Base-by-base conservation (phyloP, 75 land plant species). In the Picea sitchensis region DNA sequence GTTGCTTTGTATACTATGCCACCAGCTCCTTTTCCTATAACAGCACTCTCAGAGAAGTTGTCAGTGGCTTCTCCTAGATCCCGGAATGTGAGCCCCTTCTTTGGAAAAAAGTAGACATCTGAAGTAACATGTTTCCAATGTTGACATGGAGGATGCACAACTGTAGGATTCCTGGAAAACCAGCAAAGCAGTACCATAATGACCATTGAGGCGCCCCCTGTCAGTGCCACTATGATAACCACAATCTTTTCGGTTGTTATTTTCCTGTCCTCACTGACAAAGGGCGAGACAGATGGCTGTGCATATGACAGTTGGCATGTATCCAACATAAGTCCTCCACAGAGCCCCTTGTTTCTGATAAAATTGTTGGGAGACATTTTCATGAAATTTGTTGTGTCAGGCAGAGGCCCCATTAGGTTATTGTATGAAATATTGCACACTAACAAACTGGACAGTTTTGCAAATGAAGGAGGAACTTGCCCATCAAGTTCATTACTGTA, bases 1-100 rank as follows among this genome's bases (percentile, higher is more conserved):
- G 76, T 79, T 20, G 96, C 96, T 80, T 84, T 95, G 76, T 95
- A 95, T 26, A 95, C 98, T 58, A 92, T 92, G 15, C 98, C 96
- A 83, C 88, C 89, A 58, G 92, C 96, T 32, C 98, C 98, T 58
- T 84, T 88, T 65, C 96, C 98, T 56, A 95, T 85, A 4, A 92
- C 81, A 80, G 63, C 81, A 59, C 78, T 65, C 3, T 83, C 92
- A 76, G 91, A 82, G 75, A 93, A 95, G 65, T 95, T 91, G 14
- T 90, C 80, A 2, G 98, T 95, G 51, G 92, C 96, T 34, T 83
- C 87, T 41, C 84, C 84, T 15, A 95, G 81, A 76, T 91, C 92
- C 41, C 84, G 87, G 79, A 79, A 93, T 65, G 89, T 85, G 79
- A 95, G 87, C 0, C 87, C 89, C 56, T 86, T 85, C 59, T 84